Percentiles rank a stretch among this genome's conserved stretches.
These are phyloP conservation scores for Dothideomycetes sp. DNA, from an alignment of 2,329 filamentous ascomycete species.

Conservation along the genomic window DNA sequence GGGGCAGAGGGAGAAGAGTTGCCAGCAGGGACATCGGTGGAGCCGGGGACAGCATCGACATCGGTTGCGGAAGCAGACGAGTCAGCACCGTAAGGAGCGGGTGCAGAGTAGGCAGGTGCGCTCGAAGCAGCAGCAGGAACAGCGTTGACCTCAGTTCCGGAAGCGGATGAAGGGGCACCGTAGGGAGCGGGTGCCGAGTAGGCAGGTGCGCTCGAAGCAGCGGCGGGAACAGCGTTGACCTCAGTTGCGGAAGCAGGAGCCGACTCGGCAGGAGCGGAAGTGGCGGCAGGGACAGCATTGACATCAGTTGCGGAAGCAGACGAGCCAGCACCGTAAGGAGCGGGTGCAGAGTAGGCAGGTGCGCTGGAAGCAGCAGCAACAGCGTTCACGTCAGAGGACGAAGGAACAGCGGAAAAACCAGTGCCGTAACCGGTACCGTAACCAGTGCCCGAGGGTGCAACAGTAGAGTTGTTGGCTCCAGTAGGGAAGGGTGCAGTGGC, in stretches of 20 bases:
- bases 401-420: not conserved
- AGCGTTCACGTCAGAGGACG: not conserved
- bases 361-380: not conserved
- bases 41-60: not conserved
- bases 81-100: not conserved
- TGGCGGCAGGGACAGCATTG: slow-evolving; percentile 4
- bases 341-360: not conserved
- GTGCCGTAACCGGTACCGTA: not conserved
- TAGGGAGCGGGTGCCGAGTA: not conserved
- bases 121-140: not conserved
- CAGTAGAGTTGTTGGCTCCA: not conserved
- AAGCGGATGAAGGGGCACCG: not conserved
- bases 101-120: not conserved
- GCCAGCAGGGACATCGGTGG: slow-evolving; percentile 6
- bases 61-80: not conserved
- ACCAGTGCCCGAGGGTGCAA: not conserved
- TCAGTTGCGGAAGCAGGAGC: slow-evolving; percentile 3
- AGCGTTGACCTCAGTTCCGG: not conserved
- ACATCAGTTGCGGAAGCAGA: slow-evolving; percentile 10
- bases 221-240: slow-evolving; percentile 10
- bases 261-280: slow-evolving; percentile 11
- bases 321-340: not conserved
- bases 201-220: not conserved
- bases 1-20: not conserved
- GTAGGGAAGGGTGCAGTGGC: slow-evolving; percentile 22